Evolutionary conservation across 1,284 basidiomycete genomes (phyloP).

Genomic region (Gymnopus androsaceus): DNA sequence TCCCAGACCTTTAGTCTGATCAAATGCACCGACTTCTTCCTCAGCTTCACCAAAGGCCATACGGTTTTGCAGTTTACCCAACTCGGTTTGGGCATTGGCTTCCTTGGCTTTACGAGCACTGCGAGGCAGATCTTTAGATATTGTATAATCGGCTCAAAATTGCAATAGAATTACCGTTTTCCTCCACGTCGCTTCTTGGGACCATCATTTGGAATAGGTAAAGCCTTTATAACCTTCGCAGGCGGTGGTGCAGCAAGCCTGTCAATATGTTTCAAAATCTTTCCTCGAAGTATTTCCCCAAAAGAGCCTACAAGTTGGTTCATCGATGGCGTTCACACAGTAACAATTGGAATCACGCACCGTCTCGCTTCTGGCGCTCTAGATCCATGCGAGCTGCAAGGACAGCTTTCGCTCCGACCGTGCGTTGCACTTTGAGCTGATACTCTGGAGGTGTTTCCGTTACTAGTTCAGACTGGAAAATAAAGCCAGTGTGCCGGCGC

Average conservation of each 20-base stretch:
- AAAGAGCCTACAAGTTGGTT: constrained; percentile 60
- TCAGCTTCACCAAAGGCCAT: constrained; percentile 96
- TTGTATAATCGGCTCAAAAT: background rate
- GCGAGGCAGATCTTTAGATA: constrained; percentile 12
- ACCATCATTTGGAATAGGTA: constrained; percentile 96
- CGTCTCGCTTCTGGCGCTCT: constrained; percentile 75
- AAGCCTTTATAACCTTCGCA: constrained; percentile 89
- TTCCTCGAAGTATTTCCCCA: constrained; percentile 78
- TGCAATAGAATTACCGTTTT: constrained; percentile 64
- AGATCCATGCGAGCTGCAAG: constrained; percentile 93
- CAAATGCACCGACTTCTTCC: constrained; percentile 94
- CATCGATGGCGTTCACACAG: background rate
- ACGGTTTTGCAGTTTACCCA: constrained; percentile 95
- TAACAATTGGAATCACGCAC: constrained; percentile 41
- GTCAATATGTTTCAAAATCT: constrained; percentile 91
- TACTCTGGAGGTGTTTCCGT: constrained; percentile 89
- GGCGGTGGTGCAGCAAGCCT: constrained; percentile 93
- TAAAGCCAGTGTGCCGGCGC: constrained; percentile 93
- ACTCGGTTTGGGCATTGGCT: constrained; percentile 93
- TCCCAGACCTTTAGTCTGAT: constrained; percentile 94
- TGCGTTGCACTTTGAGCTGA: constrained; percentile 89
- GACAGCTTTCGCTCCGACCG: constrained; percentile 89
- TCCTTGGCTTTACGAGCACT: constrained; percentile 97
- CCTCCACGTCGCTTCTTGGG: constrained; percentile 95
- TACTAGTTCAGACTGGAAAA: constrained; percentile 91